Evolutionary conservation across 805 yeast genomes (phyloP).

Genomic region (Pichia manshurica): DNA sequence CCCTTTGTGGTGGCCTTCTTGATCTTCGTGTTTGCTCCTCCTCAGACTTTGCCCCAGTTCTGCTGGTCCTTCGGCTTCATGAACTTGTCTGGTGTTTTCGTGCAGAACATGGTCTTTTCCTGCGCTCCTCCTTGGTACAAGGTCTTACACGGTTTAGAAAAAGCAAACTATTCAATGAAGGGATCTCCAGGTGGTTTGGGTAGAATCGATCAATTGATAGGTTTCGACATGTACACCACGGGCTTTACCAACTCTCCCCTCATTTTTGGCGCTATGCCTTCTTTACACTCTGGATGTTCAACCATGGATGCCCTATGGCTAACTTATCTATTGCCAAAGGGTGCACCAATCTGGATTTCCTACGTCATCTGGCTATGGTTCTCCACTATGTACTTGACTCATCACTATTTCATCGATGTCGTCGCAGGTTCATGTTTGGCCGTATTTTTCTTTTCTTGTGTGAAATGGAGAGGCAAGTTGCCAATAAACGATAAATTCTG

Average conservation of each 20-base stretch:
- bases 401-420: conserved; percentile 90
- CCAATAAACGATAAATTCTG: conserved; percentile 45
- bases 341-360: conserved; percentile 56
- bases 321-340: conserved; percentile 72
- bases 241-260: conserved; percentile 83
- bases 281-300: conserved; percentile 91
- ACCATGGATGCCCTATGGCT: conserved; percentile 89
- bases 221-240: conserved; percentile 76
- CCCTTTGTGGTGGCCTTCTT: conserved; percentile 82
- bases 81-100: conserved; percentile 80
- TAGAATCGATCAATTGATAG: conserved; percentile 74
- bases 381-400: conserved; percentile 96
- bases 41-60: conserved; percentile 73
- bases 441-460: conserved; percentile 59
- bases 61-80: conserved; percentile 94
- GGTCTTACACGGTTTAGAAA: conserved; percentile 72
- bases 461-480: conserved; percentile 61
- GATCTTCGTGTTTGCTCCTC: conserved; percentile 86
- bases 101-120: conserved; percentile 72
- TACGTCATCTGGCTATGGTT: conserved; percentile 97
- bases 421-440: conserved; percentile 92
- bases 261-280: conserved; percentile 74
- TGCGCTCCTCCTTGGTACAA: conserved; percentile 99
- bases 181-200: conserved; percentile 96
- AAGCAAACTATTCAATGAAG: conserved; percentile 85